Base-by-base conservation (phyloP, 495 filamentous ascomycete species). In the Rhypophila decipiens region DNA sequence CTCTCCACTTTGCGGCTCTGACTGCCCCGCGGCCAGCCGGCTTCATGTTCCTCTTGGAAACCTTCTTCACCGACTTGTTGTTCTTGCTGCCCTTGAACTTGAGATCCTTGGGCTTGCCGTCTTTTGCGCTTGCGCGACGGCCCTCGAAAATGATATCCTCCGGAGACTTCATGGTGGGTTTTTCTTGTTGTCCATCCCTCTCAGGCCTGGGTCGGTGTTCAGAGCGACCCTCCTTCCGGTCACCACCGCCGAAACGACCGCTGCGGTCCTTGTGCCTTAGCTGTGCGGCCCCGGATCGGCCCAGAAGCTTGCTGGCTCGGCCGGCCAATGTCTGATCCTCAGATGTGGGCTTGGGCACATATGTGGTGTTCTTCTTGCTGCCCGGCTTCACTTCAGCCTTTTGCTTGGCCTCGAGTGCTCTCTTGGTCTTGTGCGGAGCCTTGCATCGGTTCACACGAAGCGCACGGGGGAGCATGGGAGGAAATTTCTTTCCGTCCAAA, bases 81-180 rank as follows among this genome's bases (percentile, higher is more conserved):
- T 66, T 60, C 46, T 60, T 67, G 29, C 49, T 46, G 12, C 74
- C 75, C 46, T 80, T 84, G 67, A 81, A 75, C 58, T 84, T 83
- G 33, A 85, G 67, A 45, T 78, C 78, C 62, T 71, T 79, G 21
- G 75, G 73, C 50, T 66, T 77, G 10, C 80, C 81, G 43, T 75
- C 78, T 55, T 71, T 82, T 40, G 65, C 80, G 55, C 66, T 88
- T 17, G 93, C 93, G 43, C 93, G 78, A 58, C 87, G 80, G 3
- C 93, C 93, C 64, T 98, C 93, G 63, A 98, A 96, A 8, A 96
- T 81, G 52, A 91, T 74, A 3, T 74, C 69, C 68, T 89, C 81
- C 2, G 82, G 80, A 4, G 69, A 63, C 59, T 72, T 82, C 41
- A 59, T 43, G 21, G 23, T 10, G 11, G 9, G 19, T 10, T 12